Conservation (phyloP, 1,284 basidiomycete species). For the Pulchroboletus neoregius region DNA sequence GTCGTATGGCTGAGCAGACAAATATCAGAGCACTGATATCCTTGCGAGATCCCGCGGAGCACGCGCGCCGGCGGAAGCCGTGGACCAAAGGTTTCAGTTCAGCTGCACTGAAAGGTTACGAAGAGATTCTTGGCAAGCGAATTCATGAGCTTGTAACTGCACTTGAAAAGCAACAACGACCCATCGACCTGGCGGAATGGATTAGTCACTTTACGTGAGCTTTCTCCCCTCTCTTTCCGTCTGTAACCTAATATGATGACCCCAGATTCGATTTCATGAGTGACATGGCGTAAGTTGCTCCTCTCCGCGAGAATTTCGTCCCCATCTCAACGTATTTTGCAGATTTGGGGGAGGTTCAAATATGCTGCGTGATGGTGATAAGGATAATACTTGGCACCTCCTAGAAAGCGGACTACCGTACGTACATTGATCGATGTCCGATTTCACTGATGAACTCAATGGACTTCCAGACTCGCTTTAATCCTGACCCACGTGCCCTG, state of each 20-base stretch:
- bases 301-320: background rate
- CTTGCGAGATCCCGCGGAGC: constrained; percentile 36
- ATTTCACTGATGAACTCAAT: constrained; percentile 3
- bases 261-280: constrained; percentile 60
- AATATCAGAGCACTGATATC: constrained; percentile 31
- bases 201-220: constrained; percentile 52
- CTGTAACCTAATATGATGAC: constrained; percentile 11
- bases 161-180: constrained; percentile 34
- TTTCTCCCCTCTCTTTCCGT: constrained; percentile 12
- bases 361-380: constrained; percentile 41
- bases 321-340: constrained; percentile 8
- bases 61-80: constrained; percentile 45
- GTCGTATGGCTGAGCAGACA: constrained; percentile 30
- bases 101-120: constrained; percentile 50
- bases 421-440: constrained; percentile 12
- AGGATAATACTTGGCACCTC: constrained; percentile 35
- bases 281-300: constrained; percentile 50
- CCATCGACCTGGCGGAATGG: constrained; percentile 43
- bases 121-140: constrained; percentile 40
- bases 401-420: constrained; percentile 39
- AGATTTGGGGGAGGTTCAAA: constrained; percentile 50
- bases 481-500: constrained; percentile 43
- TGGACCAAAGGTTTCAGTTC: constrained; percentile 53
- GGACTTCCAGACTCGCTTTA: constrained; percentile 31
- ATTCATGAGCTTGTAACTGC: constrained; percentile 38